Base-by-base conservation (phyloP, 1,284 basidiomycete species). In the Ustilago hordei region DNA sequence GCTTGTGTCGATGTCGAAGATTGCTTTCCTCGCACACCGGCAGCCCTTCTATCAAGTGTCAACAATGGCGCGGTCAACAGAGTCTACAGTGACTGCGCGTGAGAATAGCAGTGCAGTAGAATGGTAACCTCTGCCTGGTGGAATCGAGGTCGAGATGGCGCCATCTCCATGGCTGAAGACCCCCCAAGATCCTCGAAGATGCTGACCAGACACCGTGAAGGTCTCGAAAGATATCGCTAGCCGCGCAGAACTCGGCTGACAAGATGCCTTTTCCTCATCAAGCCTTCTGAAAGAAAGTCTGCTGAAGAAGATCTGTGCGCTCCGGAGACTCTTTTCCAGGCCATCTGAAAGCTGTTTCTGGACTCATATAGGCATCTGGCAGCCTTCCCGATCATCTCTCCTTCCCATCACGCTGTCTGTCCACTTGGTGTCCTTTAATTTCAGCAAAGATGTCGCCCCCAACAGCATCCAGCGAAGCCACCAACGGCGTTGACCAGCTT, bases 371-470 rank as follows among this genome's bases (percentile, higher is more conserved):
- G 32, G 28, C 31, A 50, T 50, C 48, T 45, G 19, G 8, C 1
- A 45, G 43, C 43, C 43, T 32, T 50, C 12, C 28, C 1, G 15
- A 31, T 50, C 6, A 28, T 23, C 19, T n/a, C 28, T 50, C n/a
- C 48, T 13, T 32, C 6, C 12, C 48, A 32, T 28, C 48, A 32
- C 15, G 1, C 31, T 50, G 11, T 28, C n/a, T 11, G n/a, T 45
- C 8, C n/a, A 1, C 17, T 19, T 45, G n/a, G 15, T 17, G 2
- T 15, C 7, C 7, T 7, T 17, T 31, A 12, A 7, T 7, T 13
- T 13, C 45, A 28, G n/a, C 31, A 48, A 41, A 12, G n/a, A 64
- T 73, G 65, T 47, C 64, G 7, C 56, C 69, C 35, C 69, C 60
- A 3, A 55, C 56, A 48, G 69, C 64, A 13, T 59, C 62, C 38